Evolutionary conservation across 2,329 filamentous ascomycete genomes (phyloP), one percentile per base, ranked within the genome.

Genomic region (Calonectria honghensis): DNA sequence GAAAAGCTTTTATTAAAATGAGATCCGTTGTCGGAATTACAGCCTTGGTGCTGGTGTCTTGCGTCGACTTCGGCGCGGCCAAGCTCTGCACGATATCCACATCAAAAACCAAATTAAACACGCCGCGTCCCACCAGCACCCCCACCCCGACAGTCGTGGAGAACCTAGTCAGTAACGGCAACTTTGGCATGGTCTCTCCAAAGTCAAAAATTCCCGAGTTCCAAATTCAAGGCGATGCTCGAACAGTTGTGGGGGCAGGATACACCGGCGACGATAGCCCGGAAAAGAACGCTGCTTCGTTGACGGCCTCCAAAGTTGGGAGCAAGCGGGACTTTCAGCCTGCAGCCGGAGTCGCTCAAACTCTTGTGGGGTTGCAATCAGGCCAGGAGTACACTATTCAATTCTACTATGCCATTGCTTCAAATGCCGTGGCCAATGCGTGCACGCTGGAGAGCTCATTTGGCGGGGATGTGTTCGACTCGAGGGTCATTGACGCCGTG

Each of bases 21-120:
- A 37, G 37, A 27, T 63, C 57, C 24, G 14, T 27, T 11, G 14
- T 63, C 4, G 37, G 37, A 14, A 6, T 63, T 7, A 16, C 57
- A 63, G 57, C 24, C 24, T 5, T 63, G 3, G 57, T 39, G 39
- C 32, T 63, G 14, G 14, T 37, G 4, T 27, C 57, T 37, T 63
- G 35, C 18, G 16, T 63, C 7, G 57, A 63, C 35, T 24, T 63
- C 9, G 16, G 13, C 14, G 27, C 57, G 6, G 57, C 57, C 24
- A 63, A 63, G 57, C 45, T 48, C 45, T 48, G 45, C 45, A 63
- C 39, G 20, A 20, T 39, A 16, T 63, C 35, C 57, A 63, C 29
- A 18, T 27, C 57, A 10, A 63, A 57, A 32, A 13, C 35, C 24
- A 41, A 41, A 6, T 29, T 37, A 16, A 63, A 31, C 24, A 29